These are phyloP conservation scores for Suhomyces terraborum DNA, from an alignment of 1,139 yeast genomes.

Conservation along the genomic window DNA sequence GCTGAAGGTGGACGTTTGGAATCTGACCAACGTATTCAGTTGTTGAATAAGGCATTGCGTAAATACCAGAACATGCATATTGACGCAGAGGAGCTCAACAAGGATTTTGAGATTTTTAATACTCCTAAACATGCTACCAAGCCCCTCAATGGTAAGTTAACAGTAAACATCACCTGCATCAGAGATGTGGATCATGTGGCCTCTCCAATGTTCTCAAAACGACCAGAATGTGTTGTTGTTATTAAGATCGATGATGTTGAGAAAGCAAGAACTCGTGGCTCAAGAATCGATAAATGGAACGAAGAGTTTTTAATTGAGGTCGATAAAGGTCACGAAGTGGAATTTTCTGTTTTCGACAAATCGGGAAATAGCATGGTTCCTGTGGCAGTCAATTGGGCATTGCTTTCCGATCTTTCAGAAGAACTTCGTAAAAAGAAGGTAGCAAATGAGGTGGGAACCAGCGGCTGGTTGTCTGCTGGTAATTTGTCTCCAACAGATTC, in stretches of 20 bases:
- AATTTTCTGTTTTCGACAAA: slow-evolving; percentile 82
- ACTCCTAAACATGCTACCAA: slow-evolving; percentile 75
- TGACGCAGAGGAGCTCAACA: slow-evolving; percentile 57
- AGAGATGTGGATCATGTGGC: slow-evolving; percentile 93
- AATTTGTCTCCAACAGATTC: slow-evolving; percentile 34
- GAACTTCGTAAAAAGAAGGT: slow-evolving; percentile 90
- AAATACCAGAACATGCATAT: slow-evolving; percentile 90
- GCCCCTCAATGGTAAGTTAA: slow-evolving; percentile 79
- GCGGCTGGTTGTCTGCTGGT: slow-evolving; percentile 90
- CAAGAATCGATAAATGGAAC: slow-evolving; percentile 80
- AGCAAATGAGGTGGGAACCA: slow-evolving; percentile 66
- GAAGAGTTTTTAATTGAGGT: slow-evolving; percentile 81
- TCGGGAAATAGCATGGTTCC: slow-evolving; percentile 69
- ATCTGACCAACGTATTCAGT: slow-evolving; percentile 80
- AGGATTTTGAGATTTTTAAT: slow-evolving; percentile 64
- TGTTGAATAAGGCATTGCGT: slow-evolving; percentile 79
- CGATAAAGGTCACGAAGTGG: slow-evolving; percentile 90
- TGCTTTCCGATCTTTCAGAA: slow-evolving; percentile 88
- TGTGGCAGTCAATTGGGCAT: slow-evolving; percentile 91
- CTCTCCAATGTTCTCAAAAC: slow-evolving; percentile 71
- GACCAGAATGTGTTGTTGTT: slow-evolving; percentile 77
- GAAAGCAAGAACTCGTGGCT: slow-evolving; percentile 70
- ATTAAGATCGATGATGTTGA: slow-evolving; percentile 87
- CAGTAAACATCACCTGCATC: slow-evolving; percentile 69
- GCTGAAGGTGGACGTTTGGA: slow-evolving; percentile 88